These are phyloP conservation scores for Penicillium samsonianum DNA, from an alignment of 495 filamentous ascomycete genomes.

Conservation along the genomic window DNA sequence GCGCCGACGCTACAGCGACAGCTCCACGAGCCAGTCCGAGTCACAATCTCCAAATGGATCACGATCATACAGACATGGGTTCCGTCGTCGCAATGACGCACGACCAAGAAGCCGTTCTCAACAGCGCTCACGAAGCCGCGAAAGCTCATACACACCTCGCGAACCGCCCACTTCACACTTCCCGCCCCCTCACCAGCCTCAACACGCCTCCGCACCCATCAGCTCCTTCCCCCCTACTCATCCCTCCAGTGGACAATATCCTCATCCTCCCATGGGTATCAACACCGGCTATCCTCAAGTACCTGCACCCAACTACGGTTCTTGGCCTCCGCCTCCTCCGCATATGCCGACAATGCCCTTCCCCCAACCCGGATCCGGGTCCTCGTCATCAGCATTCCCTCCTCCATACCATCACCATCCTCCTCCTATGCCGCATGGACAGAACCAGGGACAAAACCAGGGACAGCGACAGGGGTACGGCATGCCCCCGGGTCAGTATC, in stretches of 20 bases:
- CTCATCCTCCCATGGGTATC: background rate
- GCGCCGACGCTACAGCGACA: constrained; percentile 52
- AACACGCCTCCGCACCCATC: constrained; percentile 27
- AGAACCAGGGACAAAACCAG: constrained; percentile 10
- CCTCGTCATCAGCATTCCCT: constrained; percentile 30
- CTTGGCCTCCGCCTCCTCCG: constrained; percentile 51
- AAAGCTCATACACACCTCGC: constrained; percentile 52
- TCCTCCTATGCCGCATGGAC: constrained; percentile 22
- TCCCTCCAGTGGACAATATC: constrained; percentile 29
- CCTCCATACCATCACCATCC: constrained; percentile 24
- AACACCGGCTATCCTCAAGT: constrained; percentile 39
- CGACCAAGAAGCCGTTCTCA: constrained; percentile 29
- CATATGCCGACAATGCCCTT: constrained; percentile 27
- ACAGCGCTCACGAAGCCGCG: constrained; percentile 34
- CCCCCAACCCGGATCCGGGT: constrained; percentile 23
- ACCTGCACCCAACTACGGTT: constrained; percentile 51
- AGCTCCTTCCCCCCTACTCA: constrained; percentile 26
- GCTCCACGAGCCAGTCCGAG: constrained; percentile 39
- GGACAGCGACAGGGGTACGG: constrained; percentile 29
- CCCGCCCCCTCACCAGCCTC: constrained; percentile 32
- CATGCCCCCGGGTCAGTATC: constrained; percentile 41
- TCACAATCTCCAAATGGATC: constrained; percentile 16
- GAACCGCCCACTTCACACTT: constrained; percentile 31
- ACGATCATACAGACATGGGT: constrained; percentile 24
- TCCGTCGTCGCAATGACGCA: constrained; percentile 28